These are phyloP conservation scores for Talaromyces amestolkiae DNA, from an alignment of 2,329 filamentous ascomycete genomes.

Conservation along the genomic window DNA sequence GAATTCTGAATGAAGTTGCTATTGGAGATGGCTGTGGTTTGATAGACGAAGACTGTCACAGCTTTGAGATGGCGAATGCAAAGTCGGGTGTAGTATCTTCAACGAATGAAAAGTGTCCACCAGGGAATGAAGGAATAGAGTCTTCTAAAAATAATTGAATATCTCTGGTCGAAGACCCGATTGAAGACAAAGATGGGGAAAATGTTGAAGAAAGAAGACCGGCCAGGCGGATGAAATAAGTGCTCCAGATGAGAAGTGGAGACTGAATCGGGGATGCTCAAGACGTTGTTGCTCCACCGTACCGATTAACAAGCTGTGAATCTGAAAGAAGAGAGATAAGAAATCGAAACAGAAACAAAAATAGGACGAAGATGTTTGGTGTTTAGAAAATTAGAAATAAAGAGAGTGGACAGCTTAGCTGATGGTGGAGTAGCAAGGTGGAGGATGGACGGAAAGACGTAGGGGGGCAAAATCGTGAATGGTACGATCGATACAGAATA, in stretches of 20 bases:
- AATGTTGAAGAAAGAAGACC: neutral
- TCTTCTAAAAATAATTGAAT: neutral
- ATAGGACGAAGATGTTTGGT: neutral
- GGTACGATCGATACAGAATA: neutral
- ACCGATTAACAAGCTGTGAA: neutral
- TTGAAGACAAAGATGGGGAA: neutral
- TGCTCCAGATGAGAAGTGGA: constrained; percentile 1
- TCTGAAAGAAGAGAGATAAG: neutral
- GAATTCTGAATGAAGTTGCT: neutral
- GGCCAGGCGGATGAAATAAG: constrained; percentile 2
- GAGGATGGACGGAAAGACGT: neutral
- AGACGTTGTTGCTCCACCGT: neutral
- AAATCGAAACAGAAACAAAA: neutral
- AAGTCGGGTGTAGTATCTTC: constrained; percentile 15
- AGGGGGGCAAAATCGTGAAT: neutral
- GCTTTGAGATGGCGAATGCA: neutral
- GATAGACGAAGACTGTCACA: neutral
- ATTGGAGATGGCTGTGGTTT: neutral
- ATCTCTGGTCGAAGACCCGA: neutral
- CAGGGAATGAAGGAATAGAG: constrained; percentile 21
- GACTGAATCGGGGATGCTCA: neutral
- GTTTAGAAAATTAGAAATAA: neutral
- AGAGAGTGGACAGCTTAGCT: neutral
- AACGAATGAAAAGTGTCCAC: constrained; percentile 23
- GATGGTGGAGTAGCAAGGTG: neutral